Evolutionary conservation across 148 eudicot species (phyloP).

Genomic region (Vaccinium darrowii): DNA sequence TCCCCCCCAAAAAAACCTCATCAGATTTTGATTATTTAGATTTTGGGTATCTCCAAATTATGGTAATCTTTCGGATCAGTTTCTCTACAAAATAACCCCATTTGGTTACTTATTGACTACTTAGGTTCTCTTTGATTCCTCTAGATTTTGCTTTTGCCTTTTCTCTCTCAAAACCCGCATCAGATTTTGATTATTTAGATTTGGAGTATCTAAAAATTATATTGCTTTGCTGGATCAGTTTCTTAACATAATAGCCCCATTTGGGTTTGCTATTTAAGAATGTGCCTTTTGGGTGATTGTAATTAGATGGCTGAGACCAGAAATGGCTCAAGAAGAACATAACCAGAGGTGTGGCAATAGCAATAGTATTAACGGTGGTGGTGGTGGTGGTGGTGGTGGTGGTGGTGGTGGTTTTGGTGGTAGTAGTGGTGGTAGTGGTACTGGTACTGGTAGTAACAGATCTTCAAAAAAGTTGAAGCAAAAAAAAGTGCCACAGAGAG

Average conservation of each 20-base stretch:
- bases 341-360: slow-evolving; percentile 34
- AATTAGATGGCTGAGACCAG: slow-evolving; percentile 31
- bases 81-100: neutral
- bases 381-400: neutral
- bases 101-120: slow-evolving; percentile 9
- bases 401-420: slow-evolving; percentile 16
- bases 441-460: slow-evolving; percentile 26
- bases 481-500: slow-evolving; percentile 82
- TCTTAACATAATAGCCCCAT: slow-evolving; percentile 12
- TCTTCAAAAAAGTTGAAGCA: slow-evolving; percentile 61
- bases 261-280: slow-evolving; percentile 16
- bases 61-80: slow-evolving; percentile 4
- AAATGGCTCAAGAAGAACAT: slow-evolving; percentile 58
- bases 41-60: neutral
- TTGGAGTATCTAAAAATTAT: slow-evolving; percentile 19
- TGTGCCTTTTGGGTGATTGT: neutral
- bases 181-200: slow-evolving; percentile 18
- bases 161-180: slow-evolving; percentile 17
- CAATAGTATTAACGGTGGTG: slow-evolving; percentile 27
- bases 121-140: slow-evolving; percentile 22
- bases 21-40: slow-evolving; percentile 17
- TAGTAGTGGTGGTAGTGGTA: neutral
- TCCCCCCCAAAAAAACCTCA: neutral
- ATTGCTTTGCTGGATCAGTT: slow-evolving; percentile 14
- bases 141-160: slow-evolving; percentile 10